A percentile compares a stretch with the other conserved stretches of the same genome.
These are phyloP conservation scores for Ammopiptanthus mongolicus DNA, from an alignment of 306 rosid genomes.

Conservation along the genomic window DNA sequence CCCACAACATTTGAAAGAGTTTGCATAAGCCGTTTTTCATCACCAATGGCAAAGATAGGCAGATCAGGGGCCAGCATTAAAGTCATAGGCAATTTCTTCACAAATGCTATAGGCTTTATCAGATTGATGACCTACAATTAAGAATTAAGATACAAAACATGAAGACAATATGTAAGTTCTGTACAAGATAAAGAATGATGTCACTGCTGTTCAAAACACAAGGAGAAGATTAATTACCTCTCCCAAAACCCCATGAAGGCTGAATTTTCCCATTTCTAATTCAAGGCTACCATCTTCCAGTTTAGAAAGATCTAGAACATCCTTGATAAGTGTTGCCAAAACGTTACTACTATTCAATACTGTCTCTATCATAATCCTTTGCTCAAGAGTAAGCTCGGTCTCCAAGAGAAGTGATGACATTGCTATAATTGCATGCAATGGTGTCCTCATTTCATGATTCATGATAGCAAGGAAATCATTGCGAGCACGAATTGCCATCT, in stretches of 20 bases:
- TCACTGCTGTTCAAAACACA: constrained; percentile 7
- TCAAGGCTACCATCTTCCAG: constrained; percentile 95
- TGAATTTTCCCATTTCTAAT: constrained; percentile 61
- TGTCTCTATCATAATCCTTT: constrained; percentile 81
- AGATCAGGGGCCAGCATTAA: constrained; percentile 74
- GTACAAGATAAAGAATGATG: not conserved
- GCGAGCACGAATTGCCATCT: constrained; percentile 84
- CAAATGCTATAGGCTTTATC: constrained; percentile 78
- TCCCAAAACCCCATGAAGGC: constrained; percentile 69
- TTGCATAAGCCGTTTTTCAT: constrained; percentile 78
- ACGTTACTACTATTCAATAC: constrained; percentile 80
- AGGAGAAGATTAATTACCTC: constrained; percentile 43
- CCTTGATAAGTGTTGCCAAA: constrained; percentile 72
- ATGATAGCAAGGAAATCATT: constrained; percentile 87
- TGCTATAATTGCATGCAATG: constrained; percentile 88
- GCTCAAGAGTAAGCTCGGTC: constrained; percentile 76
- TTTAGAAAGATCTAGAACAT: constrained; percentile 87
- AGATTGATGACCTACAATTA: constrained; percentile 53
- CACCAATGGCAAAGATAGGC: constrained; percentile 71
- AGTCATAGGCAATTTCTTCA: constrained; percentile 70
- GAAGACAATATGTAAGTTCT: not conserved
- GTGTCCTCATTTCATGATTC: constrained; percentile 98
- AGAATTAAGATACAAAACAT: not conserved
- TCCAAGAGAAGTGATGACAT: constrained; percentile 83
- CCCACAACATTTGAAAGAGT: constrained; percentile 69